Percentiles rank a stretch among this genome's conserved stretches.
Evolutionary conservation across 805 yeast species (phyloP).

Genomic region (Alloascoidea africana): DNA sequence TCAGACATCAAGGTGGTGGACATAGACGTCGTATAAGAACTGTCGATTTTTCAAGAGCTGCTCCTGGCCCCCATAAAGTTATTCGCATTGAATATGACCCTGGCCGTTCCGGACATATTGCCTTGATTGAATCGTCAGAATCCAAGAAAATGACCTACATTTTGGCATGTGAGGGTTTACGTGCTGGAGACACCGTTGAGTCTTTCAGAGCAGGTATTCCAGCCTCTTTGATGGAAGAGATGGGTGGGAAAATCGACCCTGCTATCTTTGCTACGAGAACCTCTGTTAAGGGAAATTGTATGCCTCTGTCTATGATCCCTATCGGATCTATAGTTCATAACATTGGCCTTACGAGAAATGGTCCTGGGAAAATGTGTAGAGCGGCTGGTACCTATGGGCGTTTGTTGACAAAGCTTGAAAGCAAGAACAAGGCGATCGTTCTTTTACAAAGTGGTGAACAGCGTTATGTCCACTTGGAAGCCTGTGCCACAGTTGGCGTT

Average conservation of each 20-base stretch:
- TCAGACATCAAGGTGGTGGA: slow-evolving; percentile 96
- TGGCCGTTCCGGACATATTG: slow-evolving; percentile 85
- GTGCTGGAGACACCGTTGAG: slow-evolving; percentile 87
- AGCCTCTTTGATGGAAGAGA: slow-evolving; percentile 49
- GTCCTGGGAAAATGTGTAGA: slow-evolving; percentile 80
- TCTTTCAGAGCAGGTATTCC: slow-evolving; percentile 86
- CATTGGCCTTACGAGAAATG: slow-evolving; percentile 62
- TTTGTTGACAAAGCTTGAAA: slow-evolving; percentile 63
- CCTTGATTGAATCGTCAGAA: slow-evolving; percentile 52
- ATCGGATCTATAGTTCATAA: slow-evolving; percentile 83
- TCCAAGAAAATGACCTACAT: slow-evolving; percentile 62
- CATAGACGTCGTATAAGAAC: slow-evolving; percentile 77
- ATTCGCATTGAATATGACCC: slow-evolving; percentile 92
- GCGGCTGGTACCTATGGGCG: slow-evolving; percentile 94
- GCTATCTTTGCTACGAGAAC: slow-evolving; percentile 79
- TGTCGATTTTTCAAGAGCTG: slow-evolving; percentile 58
- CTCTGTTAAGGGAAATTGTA: slow-evolving; percentile 86
- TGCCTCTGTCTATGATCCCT: slow-evolving; percentile 89
- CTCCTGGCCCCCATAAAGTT: slow-evolving; percentile 63
- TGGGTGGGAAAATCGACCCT: slow-evolving; percentile 88
- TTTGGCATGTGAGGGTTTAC: slow-evolving; percentile 80
- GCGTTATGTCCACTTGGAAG: slow-evolving; percentile 70
- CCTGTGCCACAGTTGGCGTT: slow-evolving; percentile 88
- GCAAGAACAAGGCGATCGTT: slow-evolving; percentile 56
- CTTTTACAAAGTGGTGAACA: slow-evolving; percentile 87